phyloP scores from a whole-genome alignment of 495 filamentous ascomycete genomes.

The Aspergillus baeticus region DNA sequence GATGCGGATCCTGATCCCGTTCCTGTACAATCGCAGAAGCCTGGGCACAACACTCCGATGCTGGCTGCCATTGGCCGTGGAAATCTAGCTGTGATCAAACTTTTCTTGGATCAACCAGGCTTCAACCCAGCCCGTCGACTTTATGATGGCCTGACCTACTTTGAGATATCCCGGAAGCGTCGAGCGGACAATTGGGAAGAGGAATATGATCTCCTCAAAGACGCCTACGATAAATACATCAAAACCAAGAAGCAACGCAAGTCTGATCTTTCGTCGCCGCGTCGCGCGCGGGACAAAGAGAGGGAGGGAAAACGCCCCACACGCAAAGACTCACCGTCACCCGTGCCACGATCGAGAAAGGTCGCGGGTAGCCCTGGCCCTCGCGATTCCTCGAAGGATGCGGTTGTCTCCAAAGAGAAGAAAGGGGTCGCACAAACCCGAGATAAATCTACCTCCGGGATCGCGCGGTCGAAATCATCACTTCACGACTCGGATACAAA shows the following conservation, averaged over 20 bases:
- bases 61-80: slow-evolving; percentile 90
- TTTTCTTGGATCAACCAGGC: slow-evolving; percentile 72
- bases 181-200: slow-evolving; percentile 86
- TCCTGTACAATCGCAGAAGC: slow-evolving; percentile 49
- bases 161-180: slow-evolving; percentile 77
- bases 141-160: slow-evolving; percentile 71
- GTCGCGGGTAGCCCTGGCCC: slow-evolving; percentile 31
- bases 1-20: slow-evolving; percentile 76
- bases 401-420: slow-evolving; percentile 29
- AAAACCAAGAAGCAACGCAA: slow-evolving; percentile 44
- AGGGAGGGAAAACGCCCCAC: slow-evolving; percentile 47
- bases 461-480: slow-evolving; percentile 1
- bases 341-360: slow-evolving; percentile 46
- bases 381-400: slow-evolving; percentile 33
- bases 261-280: slow-evolving; percentile 49
- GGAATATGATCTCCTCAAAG: slow-evolving; percentile 78
- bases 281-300: slow-evolving; percentile 58
- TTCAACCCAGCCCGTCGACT: slow-evolving; percentile 75
- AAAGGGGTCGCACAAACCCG: slow-evolving; percentile 34
- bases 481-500: slow-evolving; percentile 29
- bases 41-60: slow-evolving; percentile 79
- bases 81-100: slow-evolving; percentile 75
- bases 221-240: slow-evolving; percentile 67
- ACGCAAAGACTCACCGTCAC: slow-evolving; percentile 51
- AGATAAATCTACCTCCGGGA: slow-evolving; percentile 2